These are phyloP conservation scores for Vaccinium macrocarpon DNA, from an alignment of 148 eudicot species.

Conservation along the genomic window DNA sequence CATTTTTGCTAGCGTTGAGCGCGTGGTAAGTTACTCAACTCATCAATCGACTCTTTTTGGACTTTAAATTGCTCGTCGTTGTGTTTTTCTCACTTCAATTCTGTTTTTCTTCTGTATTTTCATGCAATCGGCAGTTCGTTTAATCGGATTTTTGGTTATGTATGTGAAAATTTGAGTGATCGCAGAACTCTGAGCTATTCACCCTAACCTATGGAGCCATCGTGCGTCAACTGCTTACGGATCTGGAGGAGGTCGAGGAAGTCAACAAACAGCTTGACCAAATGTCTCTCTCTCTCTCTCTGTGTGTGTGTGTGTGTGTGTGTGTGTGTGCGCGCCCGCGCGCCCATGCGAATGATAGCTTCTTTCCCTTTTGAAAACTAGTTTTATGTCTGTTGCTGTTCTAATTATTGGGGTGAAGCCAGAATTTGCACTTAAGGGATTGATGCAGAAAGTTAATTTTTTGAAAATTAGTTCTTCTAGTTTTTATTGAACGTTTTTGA, in stretches of 20 bases:
- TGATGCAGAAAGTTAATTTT: not conserved
- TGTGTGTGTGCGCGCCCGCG: too few relatives aligned
- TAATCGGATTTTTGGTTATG: not conserved
- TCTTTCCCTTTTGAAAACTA: not conserved
- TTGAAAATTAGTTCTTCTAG: too few relatives aligned
- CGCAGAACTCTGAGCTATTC: slow-evolving; percentile 84
- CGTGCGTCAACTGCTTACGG: slow-evolving; percentile 86
- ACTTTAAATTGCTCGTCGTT: not conserved
- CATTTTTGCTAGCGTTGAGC: slow-evolving; percentile 48
- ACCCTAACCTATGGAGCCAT: slow-evolving; percentile 98
- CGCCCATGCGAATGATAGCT: too few relatives aligned
- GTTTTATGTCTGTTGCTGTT: not conserved
- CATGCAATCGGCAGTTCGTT: not conserved
- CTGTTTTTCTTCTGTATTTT: not conserved
- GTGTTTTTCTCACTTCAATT: not conserved
- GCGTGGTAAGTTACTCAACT: slow-evolving; percentile 26
- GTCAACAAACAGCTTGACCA: slow-evolving; percentile 98
- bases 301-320: too few relatives aligned
- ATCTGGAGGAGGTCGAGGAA: slow-evolving; percentile 96
- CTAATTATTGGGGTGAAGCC: not conserved
- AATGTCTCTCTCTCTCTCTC: slow-evolving; percentile 13
- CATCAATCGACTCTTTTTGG: not conserved
- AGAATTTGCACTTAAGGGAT: not conserved
- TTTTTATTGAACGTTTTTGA: too few relatives aligned
- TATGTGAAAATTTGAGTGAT: not conserved